Base-by-base conservation (phyloP, 2,329 filamentous ascomycete genomes). In the Aspergillus pseudoterreus region DNA sequence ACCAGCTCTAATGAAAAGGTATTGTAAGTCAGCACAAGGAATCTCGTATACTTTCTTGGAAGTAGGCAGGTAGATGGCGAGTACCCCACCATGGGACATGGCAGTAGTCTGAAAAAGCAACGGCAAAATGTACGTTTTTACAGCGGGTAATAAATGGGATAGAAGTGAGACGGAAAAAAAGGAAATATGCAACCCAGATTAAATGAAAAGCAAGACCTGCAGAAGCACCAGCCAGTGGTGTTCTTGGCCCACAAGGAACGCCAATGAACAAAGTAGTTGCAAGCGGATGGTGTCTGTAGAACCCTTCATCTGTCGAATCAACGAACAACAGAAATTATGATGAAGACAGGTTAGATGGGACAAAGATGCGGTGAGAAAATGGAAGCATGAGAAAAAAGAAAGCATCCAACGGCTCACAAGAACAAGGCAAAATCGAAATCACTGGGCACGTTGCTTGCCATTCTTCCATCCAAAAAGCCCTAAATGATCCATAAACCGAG, bases 281-380 rank as follows among this genome's bases (percentile, higher is more conserved):
- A 38, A 38, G 35, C 9, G 9, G 12, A 17, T n/a, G 35, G 39
- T 42, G 19, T 42, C 15, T 19, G 19, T 12, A 22, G 39, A 42
- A 21, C 39, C 14, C 39, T 17, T 42, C 17, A 42, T 42, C 39
- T 42, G 39, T 42, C 17, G 19, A 42, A 42, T 42, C 39, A 42
- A 42, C 39, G 39, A 42, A 5, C 6, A 22, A 19, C 15, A 42
- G 15, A 15, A 42, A 5, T 12, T 22, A 38, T 38, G 27, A 30
- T 30, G 27, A 30, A 27, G 24, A 17, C 15, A 46, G 10, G 8
- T 10, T 12, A 38, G 38, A 15, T 46, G 44, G 35, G 32, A 17
- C 44, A 46, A 47, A 47, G 14, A 47, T 47, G 45, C 45, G 45
- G 45, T 47, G 45, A 41, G 36, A 38, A 22, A 42, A 42, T 8